Evolutionary conservation across 805 yeast species (phyloP), one percentile per base, ranked within the genome.

Genomic region (Kuraishia ogatae): DNA sequence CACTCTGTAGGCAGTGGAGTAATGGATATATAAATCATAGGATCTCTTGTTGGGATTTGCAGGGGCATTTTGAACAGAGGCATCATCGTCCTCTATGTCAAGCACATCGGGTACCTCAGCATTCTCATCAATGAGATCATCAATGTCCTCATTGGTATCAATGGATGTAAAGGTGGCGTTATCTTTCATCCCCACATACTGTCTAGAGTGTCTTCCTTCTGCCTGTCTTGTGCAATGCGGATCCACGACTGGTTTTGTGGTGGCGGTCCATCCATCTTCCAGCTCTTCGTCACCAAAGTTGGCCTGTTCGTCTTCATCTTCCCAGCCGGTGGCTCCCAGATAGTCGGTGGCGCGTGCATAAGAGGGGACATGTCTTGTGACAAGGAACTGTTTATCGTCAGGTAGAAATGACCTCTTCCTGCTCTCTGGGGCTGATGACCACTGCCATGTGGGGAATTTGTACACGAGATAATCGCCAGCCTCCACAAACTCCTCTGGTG

Each of bases 391-490:
- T 70, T 90, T 94, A 61, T 89, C 92, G 1, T 73, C 72, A 0
- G 99, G 99, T 57, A 94, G 71, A 62, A 90, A 94, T 58, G 82
- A 86, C 59, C 84, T 80, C 51, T 66, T 72, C 60, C 76, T 79
- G 8, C 78, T 72, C 15, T 74, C 69, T 17, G 86, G 80, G 1
- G 86, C 83, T 2, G 81, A 73, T 1, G 82, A 73, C 99, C 99
- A 94, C 58, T 84, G 83, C 99, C 99, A 94, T 0, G 98, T 94
- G 1, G 99, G 98, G 67, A 94, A 94, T 75, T 87, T 89, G 69
- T 83, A 85, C 35, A 85, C 92, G 56, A 94, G 73, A 69, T 90
- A 94, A 68, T 94, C 97, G 22, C 99, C 99, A 2, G 99, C 97
- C 55, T 75, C 76, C 10, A 91, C 93, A 71, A 94, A 94, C 68